These are phyloP conservation scores for Suillus weaverae DNA, from an alignment of 768 basidiomycete genomes.

Conservation along the genomic window DNA sequence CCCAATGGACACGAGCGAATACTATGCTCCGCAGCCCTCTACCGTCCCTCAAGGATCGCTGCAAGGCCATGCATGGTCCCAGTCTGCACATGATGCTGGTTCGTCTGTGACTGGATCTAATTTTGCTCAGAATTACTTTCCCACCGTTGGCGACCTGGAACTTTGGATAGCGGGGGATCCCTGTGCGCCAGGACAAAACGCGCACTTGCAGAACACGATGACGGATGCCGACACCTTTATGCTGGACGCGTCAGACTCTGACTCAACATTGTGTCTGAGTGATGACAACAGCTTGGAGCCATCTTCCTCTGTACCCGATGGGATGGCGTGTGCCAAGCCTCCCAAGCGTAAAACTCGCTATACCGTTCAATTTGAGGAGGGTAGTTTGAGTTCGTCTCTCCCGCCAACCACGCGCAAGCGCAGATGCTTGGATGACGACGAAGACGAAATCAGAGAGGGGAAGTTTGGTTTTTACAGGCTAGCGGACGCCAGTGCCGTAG, in stretches of 20 bases:
- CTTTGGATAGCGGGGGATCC: background rate
- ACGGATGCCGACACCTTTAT: background rate
- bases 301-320: background rate
- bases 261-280: too few relatives aligned
- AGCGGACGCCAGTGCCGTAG: background rate
- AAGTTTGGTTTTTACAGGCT: background rate
- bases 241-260: background rate
- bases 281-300: background rate
- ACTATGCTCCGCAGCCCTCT: background rate
- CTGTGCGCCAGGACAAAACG: background rate
- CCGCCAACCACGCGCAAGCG: background rate
- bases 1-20: background rate
- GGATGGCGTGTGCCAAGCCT: too few relatives aligned
- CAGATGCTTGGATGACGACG: background rate
- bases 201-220: background rate
- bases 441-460: background rate
- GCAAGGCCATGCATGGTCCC: background rate
- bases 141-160: background rate
- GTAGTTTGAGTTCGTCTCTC: background rate
- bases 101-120: background rate
- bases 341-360: background rate
- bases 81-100: background rate
- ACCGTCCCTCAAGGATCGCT: background rate
- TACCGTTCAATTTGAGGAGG: too few relatives aligned
- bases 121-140: background rate